These are phyloP conservation scores for Fusarium hainanense DNA, from an alignment of 2,329 filamentous ascomycete species.

Conservation along the genomic window DNA sequence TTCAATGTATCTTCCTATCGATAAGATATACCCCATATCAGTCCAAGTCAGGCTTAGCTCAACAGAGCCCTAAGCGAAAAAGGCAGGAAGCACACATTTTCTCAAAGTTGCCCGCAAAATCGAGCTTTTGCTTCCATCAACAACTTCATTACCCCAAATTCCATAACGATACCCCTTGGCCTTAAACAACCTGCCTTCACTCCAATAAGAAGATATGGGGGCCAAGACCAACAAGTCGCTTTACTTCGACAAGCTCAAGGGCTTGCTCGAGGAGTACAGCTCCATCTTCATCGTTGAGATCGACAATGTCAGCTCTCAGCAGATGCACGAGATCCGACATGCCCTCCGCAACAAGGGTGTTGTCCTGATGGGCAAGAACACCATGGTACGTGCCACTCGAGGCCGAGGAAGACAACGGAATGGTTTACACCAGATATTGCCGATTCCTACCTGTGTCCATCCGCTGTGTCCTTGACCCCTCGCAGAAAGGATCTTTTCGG, in stretches of 20 bases:
- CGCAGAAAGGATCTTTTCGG: background rate
- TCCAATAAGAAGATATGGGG: slow-evolving; percentile 94
- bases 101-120: slow-evolving; percentile 25
- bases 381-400: slow-evolving; percentile 77
- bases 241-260: slow-evolving; percentile 99
- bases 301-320: slow-evolving; percentile 99
- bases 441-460: background rate
- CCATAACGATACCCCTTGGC: slow-evolving; percentile 63
- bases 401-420: background rate
- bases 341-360: slow-evolving; percentile 91
- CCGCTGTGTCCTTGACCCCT: background rate
- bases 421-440: background rate
- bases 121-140: slow-evolving; percentile 11
- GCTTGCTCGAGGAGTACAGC: slow-evolving; percentile 94
- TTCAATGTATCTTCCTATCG: slow-evolving; percentile 44
- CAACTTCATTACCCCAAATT: slow-evolving; percentile 41
- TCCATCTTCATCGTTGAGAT: slow-evolving; percentile 97
- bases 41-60: slow-evolving; percentile 44
- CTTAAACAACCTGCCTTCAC: slow-evolving; percentile 99
- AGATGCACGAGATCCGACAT: slow-evolving; percentile 99
- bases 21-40: slow-evolving; percentile 7
- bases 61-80: slow-evolving; percentile 53
- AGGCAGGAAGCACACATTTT: slow-evolving; percentile 46
- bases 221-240: slow-evolving; percentile 95
- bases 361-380: slow-evolving; percentile 99